These are phyloP conservation scores for Butyriboletus appendiculatus DNA, from an alignment of 1,284 basidiomycete species.

Conservation along the genomic window DNA sequence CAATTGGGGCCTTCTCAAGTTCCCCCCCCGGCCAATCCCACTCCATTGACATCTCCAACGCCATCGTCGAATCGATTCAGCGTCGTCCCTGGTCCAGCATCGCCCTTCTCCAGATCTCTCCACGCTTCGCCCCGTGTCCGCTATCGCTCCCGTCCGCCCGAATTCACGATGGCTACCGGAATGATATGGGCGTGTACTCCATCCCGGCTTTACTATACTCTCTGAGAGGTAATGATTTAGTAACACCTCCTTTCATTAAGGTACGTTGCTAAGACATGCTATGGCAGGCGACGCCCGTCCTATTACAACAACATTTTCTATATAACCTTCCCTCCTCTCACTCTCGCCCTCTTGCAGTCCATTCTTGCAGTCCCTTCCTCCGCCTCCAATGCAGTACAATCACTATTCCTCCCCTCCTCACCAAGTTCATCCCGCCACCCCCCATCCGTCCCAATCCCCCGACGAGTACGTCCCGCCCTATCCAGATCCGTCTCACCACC, in stretches of 20 bases:
- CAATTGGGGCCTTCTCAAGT: conserved; percentile 25
- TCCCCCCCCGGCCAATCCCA: conserved; percentile 33
- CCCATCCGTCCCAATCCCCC: conserved; percentile 23
- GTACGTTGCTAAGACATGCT: conserved; percentile 39
- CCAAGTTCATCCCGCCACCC: conserved; percentile 10
- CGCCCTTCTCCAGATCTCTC: conserved; percentile 32
- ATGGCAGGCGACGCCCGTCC: conserved; percentile 38
- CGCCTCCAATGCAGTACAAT: conserved; percentile 30
- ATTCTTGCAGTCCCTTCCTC: conserved; percentile 5
- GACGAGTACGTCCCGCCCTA: conserved; percentile 24
- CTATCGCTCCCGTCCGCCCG: conserved; percentile 33
- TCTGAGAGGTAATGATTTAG: conserved; percentile 39
- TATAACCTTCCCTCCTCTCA: conserved; percentile 28
- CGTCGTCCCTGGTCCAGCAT: conserved; percentile 25
- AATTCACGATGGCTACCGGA: conserved; percentile 37
- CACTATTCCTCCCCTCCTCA: conserved; percentile 25
- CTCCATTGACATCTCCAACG: conserved; percentile 32
- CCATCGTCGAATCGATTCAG: conserved; percentile 34
- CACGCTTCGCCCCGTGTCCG: conserved; percentile 25
- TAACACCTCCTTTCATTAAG: conserved; percentile 39
- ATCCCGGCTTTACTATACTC: conserved; percentile 35
- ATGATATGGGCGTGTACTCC: conserved; percentile 34
- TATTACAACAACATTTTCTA: conserved; percentile 37
- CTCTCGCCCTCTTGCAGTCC: conserved; percentile 10
- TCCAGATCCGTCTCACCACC: conserved; percentile 29